Percentiles rank a stretch among this genome's conserved stretches.
phyloP scores from a whole-genome alignment of 345 rosid genomes.

The Bretschneidera sinensis region DNA sequence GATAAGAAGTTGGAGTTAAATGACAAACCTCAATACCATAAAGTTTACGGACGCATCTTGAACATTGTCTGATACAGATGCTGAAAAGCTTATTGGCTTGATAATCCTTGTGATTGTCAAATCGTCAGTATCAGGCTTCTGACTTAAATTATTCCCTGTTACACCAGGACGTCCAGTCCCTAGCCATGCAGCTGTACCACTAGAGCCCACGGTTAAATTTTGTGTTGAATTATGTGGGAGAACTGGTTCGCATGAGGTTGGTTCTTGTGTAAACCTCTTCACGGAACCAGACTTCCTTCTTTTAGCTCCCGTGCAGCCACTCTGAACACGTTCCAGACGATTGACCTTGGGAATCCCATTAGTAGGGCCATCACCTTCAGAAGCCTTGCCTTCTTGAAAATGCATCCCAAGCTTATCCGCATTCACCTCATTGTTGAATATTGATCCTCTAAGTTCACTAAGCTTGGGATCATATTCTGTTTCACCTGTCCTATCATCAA shows the following conservation, averaged over 20 bases:
- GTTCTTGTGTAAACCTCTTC: slow-evolving; percentile 86
- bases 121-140: slow-evolving; percentile 36
- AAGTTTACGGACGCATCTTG: slow-evolving; percentile 82
- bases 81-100: slow-evolving; percentile 64
- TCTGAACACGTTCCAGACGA: slow-evolving; percentile 40
- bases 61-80: slow-evolving; percentile 46
- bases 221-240: slow-evolving; percentile 33
- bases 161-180: slow-evolving; percentile 40
- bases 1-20: background rate
- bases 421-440: slow-evolving; percentile 35
- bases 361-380: slow-evolving; percentile 38
- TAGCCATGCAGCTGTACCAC: slow-evolving; percentile 32
- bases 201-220: slow-evolving; percentile 37
- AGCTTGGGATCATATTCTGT: slow-evolving; percentile 83
- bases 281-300: slow-evolving; percentile 93
- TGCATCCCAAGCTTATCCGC: slow-evolving; percentile 39
- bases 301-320: slow-evolving; percentile 67
- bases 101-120: slow-evolving; percentile 57
- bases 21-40: slow-evolving; percentile 74
- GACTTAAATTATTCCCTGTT: slow-evolving; percentile 29
- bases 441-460: slow-evolving; percentile 66
- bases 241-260: slow-evolving; percentile 24
- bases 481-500: slow-evolving; percentile 36
- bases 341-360: slow-evolving; percentile 48
- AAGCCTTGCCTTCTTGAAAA: slow-evolving; percentile 41